phyloP scores from a whole-genome alignment of 768 basidiomycete species.

The Russula earlei region DNA sequence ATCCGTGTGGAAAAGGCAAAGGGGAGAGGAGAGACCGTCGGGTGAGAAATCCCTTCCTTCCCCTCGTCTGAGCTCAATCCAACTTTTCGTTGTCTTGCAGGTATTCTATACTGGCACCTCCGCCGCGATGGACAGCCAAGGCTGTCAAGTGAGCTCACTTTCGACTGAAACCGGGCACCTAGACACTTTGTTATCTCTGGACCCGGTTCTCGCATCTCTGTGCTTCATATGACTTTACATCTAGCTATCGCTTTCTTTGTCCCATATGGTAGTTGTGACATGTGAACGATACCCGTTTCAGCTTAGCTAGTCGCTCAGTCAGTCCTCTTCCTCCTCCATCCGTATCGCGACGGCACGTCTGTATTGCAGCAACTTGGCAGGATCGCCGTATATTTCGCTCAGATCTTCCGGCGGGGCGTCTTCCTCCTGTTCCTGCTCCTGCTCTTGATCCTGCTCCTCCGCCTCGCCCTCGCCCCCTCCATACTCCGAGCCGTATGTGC shows the following conservation, averaged over 20 bases:
- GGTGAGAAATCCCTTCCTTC: constrained; percentile 40
- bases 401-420: constrained; percentile 7
- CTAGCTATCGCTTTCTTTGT: background rate
- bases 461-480: constrained; percentile 13
- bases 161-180: background rate
- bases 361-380: constrained; percentile 12
- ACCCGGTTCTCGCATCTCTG: background rate
- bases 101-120: constrained; percentile 24
- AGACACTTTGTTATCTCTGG: background rate
- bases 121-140: constrained; percentile 24
- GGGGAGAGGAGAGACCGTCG: constrained; percentile 71
- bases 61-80: background rate
- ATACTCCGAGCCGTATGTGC: constrained; percentile 16
- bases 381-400: constrained; percentile 12
- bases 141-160: background rate
- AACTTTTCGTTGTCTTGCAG: constrained; percentile 5
- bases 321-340: constrained; percentile 19
- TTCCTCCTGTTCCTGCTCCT: constrained; percentile 18
- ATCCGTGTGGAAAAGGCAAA: constrained; percentile 81
- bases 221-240: background rate
- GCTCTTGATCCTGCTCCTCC: too few species aligned
- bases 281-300: background rate
- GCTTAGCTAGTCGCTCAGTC: background rate
- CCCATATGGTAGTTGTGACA: constrained; percentile 7
- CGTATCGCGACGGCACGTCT: constrained; percentile 13